Evolutionary conservation across 164 flowering plant genomes (phyloP).

Genomic region (Nelumbo lutea): DNA sequence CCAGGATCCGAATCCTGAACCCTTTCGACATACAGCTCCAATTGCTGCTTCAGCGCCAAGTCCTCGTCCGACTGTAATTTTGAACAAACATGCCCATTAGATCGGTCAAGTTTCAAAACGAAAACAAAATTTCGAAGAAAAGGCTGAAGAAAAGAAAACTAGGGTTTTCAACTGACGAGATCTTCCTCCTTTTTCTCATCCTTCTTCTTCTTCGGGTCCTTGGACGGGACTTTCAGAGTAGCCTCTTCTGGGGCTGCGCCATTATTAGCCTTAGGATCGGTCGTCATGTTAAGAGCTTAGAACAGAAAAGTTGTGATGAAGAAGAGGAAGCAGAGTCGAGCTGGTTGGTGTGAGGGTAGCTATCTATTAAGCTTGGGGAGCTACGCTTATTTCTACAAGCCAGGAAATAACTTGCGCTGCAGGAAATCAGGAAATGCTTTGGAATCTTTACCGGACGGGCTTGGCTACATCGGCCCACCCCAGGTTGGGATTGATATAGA

Average conservation of each 20-base stretch:
- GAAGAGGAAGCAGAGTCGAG: too few species aligned
- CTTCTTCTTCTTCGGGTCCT: conserved; percentile 76
- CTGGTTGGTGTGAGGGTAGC: too few species aligned
- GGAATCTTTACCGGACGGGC: too few species aligned
- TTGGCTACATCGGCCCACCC: too few species aligned
- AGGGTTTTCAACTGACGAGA: conserved; percentile 42
- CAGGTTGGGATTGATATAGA: too few species aligned
- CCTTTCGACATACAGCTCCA: conserved; percentile 91
- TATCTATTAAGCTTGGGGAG: too few species aligned
- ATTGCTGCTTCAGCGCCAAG: conserved; percentile 85
- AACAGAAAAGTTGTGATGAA: not conserved
- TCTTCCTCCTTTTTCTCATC: conserved; percentile 92
- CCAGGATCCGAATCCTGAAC: conserved; percentile 84
- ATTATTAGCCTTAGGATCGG: conserved; percentile 31
- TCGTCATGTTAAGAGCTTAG: conserved; percentile 23
- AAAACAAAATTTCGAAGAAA: not conserved
- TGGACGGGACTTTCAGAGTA: conserved; percentile 48
- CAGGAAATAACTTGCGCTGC: too few species aligned
- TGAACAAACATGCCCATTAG: conserved; percentile 2
- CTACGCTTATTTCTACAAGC: too few species aligned
- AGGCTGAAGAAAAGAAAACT: not conserved
- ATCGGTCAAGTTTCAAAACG: not conserved
- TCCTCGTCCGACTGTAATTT: conserved; percentile 85
- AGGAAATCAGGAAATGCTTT: too few species aligned
- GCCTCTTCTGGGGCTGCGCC: conserved; percentile 38